Percentiles rank a stretch among this genome's conserved stretches.
Evolutionary conservation across 495 filamentous ascomycete genomes (phyloP).

Genomic region (Penicillium malachiteum): DNA sequence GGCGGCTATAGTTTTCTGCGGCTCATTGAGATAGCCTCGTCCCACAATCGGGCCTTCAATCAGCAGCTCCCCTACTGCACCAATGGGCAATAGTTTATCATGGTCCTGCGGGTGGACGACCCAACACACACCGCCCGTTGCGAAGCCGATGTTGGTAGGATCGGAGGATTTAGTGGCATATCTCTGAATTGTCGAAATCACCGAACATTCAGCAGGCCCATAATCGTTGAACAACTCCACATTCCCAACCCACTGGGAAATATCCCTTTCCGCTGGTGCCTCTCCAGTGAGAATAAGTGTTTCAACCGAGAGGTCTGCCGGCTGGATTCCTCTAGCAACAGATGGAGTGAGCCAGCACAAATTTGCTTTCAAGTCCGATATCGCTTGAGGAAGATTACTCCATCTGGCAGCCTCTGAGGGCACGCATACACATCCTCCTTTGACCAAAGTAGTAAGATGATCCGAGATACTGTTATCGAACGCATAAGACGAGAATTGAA

Average conservation of each 20-base stretch:
- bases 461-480: constrained; percentile 40
- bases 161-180: constrained; percentile 1
- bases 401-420: constrained; percentile 23
- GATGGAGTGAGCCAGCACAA: background rate
- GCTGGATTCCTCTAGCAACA: background rate
- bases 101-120: constrained; percentile 28
- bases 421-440: constrained; percentile 39
- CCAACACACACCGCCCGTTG: constrained; percentile 28
- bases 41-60: constrained; percentile 10
- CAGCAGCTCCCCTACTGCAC: constrained; percentile 34
- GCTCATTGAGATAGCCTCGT: constrained; percentile 51
- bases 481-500: constrained; percentile 60
- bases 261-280: constrained; percentile 3
- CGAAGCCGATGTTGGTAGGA: constrained; percentile 26
- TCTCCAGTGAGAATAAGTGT: too few species aligned
- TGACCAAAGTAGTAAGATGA: constrained; percentile 16
- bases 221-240: constrained; percentile 24
- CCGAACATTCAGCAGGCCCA: constrained; percentile 36
- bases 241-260: constrained; percentile 22
- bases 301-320: too few species aligned
- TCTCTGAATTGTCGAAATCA: constrained; percentile 16
- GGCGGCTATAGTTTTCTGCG: constrained; percentile 39
- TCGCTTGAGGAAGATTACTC: background rate
- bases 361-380: background rate
- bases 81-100: constrained; percentile 29